Conservation (phyloP, 2,329 filamentous ascomycete genomes). For the Fusarium xyrophilum region DNA sequence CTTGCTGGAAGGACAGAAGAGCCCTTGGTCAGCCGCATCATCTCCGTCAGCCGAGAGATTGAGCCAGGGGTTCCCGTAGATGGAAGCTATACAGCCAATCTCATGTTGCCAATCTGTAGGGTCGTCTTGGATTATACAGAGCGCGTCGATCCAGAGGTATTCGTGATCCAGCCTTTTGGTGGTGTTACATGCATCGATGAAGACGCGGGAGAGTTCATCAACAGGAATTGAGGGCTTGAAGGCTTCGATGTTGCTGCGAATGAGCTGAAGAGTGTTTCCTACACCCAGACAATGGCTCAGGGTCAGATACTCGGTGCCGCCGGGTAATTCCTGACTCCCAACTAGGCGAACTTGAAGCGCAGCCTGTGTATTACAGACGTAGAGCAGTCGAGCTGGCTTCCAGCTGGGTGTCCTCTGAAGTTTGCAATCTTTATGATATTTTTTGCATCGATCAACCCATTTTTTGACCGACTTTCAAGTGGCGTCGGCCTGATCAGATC, state of each 20-base stretch:
- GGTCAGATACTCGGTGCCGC: conserved; percentile 2
- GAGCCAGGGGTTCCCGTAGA: conserved; percentile 7
- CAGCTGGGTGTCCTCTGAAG: not conserved
- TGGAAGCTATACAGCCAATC: not conserved
- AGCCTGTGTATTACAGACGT: not conserved
- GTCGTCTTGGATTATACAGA: conserved; percentile 32
- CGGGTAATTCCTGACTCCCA: not conserved
- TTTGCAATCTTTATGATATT: not conserved
- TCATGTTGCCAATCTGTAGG: conserved; percentile 13
- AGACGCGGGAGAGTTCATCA: not conserved
- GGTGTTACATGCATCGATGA: not conserved
- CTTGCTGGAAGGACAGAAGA: not conserved
- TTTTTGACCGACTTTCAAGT: not conserved
- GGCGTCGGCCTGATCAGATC: not conserved
- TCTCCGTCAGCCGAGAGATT: conserved; percentile 6
- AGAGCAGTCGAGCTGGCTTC: conserved; percentile 5
- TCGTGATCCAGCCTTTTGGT: not conserved
- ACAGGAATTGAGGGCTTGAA: not conserved
- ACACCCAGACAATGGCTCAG: not conserved
- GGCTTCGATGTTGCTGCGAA: not conserved
- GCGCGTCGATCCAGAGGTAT: conserved; percentile 28
- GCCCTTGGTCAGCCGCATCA: not conserved
- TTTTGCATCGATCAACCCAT: conserved; percentile 4
- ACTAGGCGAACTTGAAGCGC: not conserved
- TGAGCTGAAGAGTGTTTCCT: not conserved